Percentiles rank a stretch among this genome's conserved stretches.
These are phyloP conservation scores for Coprinopsis cinerea DNA, from an alignment of 768 basidiomycete species.

Conservation along the genomic window DNA sequence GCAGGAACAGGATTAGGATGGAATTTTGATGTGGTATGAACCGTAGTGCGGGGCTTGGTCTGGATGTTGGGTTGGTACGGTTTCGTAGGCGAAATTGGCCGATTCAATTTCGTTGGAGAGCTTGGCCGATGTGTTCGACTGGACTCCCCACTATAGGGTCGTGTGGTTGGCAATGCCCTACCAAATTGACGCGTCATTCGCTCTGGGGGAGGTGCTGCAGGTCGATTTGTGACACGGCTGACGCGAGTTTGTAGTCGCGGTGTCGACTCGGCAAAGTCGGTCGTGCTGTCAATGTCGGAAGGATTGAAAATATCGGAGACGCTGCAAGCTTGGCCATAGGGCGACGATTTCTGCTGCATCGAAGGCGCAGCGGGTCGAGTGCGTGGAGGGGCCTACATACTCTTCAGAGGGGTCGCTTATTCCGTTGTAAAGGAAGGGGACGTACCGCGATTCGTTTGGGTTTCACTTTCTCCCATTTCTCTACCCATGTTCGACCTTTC, in stretches of 20 bases:
- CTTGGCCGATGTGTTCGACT: no score
- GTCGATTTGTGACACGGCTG: background rate
- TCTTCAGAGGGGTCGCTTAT: conserved; percentile 7
- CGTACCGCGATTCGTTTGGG: conserved; percentile 39
- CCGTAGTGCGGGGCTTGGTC: background rate
- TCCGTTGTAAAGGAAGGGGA: background rate
- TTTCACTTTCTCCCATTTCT: conserved; percentile 76
- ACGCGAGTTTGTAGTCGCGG: background rate
- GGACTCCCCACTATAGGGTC: no score
- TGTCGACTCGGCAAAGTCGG: conserved; percentile 1
- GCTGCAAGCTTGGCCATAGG: background rate
- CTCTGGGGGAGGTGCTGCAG: background rate
- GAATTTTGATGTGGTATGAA: background rate
- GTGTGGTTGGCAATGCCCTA: no score
- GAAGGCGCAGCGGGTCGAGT: background rate
- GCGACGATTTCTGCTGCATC: background rate
- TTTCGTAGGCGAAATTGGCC: no score
- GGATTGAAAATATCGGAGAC: conserved; percentile 2
- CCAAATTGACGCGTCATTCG: background rate
- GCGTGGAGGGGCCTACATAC: background rate
- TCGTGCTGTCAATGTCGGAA: conserved; percentile 1
- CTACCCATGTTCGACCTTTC: conserved; percentile 74
- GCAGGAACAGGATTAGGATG: background rate
- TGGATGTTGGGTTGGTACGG: no score
- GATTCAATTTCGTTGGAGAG: no score